Evolutionary conservation across 306 rosid species (phyloP), one percentile per base, ranked within the genome.

Genomic region (Cicer cuneatum): DNA sequence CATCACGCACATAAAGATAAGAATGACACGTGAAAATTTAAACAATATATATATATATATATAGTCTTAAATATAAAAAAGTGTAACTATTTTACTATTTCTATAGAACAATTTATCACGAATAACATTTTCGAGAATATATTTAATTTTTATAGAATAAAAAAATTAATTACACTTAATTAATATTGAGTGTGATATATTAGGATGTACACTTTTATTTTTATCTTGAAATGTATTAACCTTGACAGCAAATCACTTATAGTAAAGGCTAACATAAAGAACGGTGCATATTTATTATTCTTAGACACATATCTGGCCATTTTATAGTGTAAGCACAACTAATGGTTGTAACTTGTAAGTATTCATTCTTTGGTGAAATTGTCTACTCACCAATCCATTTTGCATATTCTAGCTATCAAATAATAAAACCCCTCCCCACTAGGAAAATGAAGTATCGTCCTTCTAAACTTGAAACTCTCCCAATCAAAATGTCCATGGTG

Each of bases 201-300:
- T 29, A 29, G n/a, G n/a, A 29, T 29, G 4, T 29, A 29, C 1
- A 29, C 35, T 5, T 29, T 29, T 29, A 4, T 29, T 29, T 29
- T 40, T 18, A 57, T 81, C 47, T 75, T 61, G 46, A 61, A 75
- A 63, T 54, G n/a, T 53, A 69, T 52, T 43, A 53, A 72, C 66
- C 75, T 42, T 72, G 16, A 67, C 15, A 51, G 64, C 12, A 53
- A 46, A 53, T 76, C 57, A 62, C 71, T 71, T 62, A 21, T 24
- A 46, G 56, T 63, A 69, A 62, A 75, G 63, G 64, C 58, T 46
- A 70, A 71, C 72, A 58, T 45, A 75, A 76, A 70, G 78, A 81
- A 76, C 38, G 78, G 82, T 65, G 85, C 70, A 66, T 16, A 77
- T 64, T 46, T 56, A 39, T 75, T 45, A 60, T 74, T 74, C 80